Conservation (phyloP, 2,329 filamentous ascomycete genomes). For the Aspergillus caelatus region DNA sequence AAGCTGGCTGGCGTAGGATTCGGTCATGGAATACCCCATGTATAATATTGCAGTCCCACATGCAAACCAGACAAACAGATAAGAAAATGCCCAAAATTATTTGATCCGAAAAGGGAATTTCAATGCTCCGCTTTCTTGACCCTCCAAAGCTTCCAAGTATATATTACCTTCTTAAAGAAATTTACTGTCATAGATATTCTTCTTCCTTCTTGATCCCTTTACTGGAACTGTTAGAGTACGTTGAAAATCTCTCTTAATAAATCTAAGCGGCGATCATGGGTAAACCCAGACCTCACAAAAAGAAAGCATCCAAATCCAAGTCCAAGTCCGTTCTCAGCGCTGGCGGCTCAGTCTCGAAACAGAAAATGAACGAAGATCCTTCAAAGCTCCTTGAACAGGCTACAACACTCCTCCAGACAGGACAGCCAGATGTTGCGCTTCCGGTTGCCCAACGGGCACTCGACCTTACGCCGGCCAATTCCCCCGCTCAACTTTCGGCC, state of each 20-base stretch:
- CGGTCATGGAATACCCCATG: slow-evolving; percentile 19
- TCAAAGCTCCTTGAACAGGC: slow-evolving; percentile 61
- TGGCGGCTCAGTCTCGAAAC: slow-evolving; percentile 42
- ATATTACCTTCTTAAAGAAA: background rate
- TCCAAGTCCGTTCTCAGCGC: slow-evolving; percentile 48
- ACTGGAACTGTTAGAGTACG: slow-evolving; percentile 12
- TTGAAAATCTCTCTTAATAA: slow-evolving; percentile 5
- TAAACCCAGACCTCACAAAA: slow-evolving; percentile 55
- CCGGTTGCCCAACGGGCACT: slow-evolving; percentile 58
- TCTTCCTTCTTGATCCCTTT: background rate
- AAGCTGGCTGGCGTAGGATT: slow-evolving; percentile 11
- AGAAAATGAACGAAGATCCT: slow-evolving; percentile 54
- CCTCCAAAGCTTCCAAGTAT: slow-evolving; percentile 5
- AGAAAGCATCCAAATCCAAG: slow-evolving; percentile 44
- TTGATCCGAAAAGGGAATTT: slow-evolving; percentile 22
- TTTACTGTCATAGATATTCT: background rate
- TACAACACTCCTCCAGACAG: slow-evolving; percentile 59
- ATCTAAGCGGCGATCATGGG: slow-evolving; percentile 45
- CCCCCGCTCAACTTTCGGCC: slow-evolving; percentile 54
- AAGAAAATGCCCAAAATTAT: slow-evolving; percentile 34
- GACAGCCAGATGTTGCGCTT: slow-evolving; percentile 61
- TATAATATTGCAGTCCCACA: slow-evolving; percentile 35
- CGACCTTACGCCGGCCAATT: slow-evolving; percentile 35
- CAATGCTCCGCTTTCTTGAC: slow-evolving; percentile 16
- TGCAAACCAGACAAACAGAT: slow-evolving; percentile 48